Evolutionary conservation across 2,329 filamentous ascomycete genomes (phyloP).

Genomic region (Apiospora pterosperma): DNA sequence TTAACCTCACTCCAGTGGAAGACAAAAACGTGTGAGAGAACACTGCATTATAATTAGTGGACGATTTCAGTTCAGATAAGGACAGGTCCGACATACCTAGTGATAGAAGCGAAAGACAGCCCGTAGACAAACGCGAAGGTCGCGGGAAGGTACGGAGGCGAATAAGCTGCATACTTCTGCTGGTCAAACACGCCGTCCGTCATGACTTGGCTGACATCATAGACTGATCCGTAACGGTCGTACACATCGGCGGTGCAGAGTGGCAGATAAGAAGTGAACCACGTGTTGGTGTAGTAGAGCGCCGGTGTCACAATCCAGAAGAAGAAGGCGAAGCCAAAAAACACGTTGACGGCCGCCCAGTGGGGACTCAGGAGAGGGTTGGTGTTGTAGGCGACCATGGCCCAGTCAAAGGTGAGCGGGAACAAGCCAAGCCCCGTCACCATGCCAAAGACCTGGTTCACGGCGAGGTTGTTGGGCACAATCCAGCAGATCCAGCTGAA

Average conservation of each 20-base stretch:
- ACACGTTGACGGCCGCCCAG: constrained; percentile 45
- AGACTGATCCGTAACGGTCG: constrained; percentile 51
- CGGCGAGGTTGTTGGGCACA: constrained; percentile 39
- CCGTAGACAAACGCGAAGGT: constrained; percentile 46
- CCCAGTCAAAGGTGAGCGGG: constrained; percentile 44
- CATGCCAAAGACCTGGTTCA: constrained; percentile 47
- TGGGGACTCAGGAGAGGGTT: constrained; percentile 37
- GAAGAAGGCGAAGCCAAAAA: constrained; percentile 38
- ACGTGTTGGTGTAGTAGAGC: constrained; percentile 46
- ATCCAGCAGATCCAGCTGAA: constrained; percentile 47
- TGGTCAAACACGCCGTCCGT: constrained; percentile 44
- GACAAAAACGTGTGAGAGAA: constrained; percentile 33
- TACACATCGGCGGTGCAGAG: constrained; percentile 51
- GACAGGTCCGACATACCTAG: constrained; percentile 17
- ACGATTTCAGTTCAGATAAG: background rate
- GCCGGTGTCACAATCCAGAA: constrained; percentile 43
- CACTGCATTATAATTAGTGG: constrained; percentile 19
- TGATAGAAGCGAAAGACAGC: constrained; percentile 51
- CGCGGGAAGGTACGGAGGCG: constrained; percentile 50
- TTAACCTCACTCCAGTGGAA: constrained; percentile 38
- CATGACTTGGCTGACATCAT: constrained; percentile 52
- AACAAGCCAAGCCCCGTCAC: constrained; percentile 36
- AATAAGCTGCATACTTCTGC: constrained; percentile 49
- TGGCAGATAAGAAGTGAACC: constrained; percentile 51
- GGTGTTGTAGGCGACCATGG: constrained; percentile 35